Evolutionary conservation across 1,284 basidiomycete genomes (phyloP).

Genomic region (Puccinia hordei): DNA sequence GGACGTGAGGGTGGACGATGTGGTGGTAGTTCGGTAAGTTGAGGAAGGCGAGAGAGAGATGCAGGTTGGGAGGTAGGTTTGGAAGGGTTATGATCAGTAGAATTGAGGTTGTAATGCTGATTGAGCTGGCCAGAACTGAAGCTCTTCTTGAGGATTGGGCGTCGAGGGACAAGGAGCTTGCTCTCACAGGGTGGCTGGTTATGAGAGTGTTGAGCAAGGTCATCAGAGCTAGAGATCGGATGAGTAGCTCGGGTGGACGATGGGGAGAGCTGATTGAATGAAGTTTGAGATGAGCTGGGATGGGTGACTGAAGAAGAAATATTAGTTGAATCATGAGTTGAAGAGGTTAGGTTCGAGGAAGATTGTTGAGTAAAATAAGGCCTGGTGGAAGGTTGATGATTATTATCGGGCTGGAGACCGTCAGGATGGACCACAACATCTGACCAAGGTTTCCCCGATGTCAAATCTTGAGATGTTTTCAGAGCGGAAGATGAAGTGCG

Average conservation of each 20-base stretch:
- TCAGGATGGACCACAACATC: not conserved
- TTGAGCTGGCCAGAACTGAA: constrained; percentile 36
- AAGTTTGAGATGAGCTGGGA: constrained; percentile 18
- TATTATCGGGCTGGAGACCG: not conserved
- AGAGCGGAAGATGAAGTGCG: not conserved
- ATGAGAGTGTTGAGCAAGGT: not conserved
- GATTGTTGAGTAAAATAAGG: not conserved
- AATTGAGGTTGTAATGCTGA: not conserved
- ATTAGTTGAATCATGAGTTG: constrained; percentile 21
- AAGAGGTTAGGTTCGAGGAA: not conserved
- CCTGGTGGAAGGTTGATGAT: not conserved
- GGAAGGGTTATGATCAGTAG: constrained; percentile 18
- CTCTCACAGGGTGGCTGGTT: not conserved
- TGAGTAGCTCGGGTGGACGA: not conserved
- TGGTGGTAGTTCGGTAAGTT: not conserved
- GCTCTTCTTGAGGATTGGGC: constrained; percentile 42
- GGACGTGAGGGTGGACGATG: not conserved
- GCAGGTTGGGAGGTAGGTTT: constrained; percentile 10
- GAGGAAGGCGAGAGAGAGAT: constrained; percentile 1
- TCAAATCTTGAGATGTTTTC: not conserved
- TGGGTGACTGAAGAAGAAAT: constrained; percentile 2
- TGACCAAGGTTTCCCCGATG: not conserved
- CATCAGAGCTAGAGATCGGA: not conserved
- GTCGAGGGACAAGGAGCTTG: not conserved
- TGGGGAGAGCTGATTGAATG: constrained; percentile 2